phyloP scores from a whole-genome alignment of 805 yeast species.

The Kurtzmaniella cleridarum region DNA sequence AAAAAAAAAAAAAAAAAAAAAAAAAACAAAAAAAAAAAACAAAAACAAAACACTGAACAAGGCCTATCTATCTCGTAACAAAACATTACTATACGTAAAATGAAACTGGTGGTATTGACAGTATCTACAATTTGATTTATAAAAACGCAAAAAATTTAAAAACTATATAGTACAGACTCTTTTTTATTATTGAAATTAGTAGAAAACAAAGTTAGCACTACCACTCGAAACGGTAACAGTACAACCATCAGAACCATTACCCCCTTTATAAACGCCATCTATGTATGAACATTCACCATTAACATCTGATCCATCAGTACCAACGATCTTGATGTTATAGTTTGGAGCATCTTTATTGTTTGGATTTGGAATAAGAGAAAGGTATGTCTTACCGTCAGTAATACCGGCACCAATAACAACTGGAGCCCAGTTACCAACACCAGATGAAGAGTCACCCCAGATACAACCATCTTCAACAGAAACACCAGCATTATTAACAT shows the following conservation, averaged over 20 bases:
- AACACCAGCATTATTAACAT: constrained; percentile 96
- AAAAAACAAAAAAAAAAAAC: no score
- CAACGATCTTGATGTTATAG: constrained; percentile 62
- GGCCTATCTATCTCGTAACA: no score
- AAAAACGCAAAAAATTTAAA: no score
- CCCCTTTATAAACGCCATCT: constrained; percentile 68
- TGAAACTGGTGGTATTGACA: no score
- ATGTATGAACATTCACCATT: constrained; percentile 76
- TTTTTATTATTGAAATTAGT: constrained; percentile 14
- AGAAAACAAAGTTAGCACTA: constrained; percentile 72
- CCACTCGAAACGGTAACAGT: constrained; percentile 87
- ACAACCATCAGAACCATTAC: constrained; percentile 71
- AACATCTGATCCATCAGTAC: constrained; percentile 45
- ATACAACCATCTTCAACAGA: constrained; percentile 85
- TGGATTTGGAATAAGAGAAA: constrained; percentile 93
- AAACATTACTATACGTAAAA: no score
- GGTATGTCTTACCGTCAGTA: constrained; percentile 61
- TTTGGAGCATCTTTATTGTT: constrained; percentile 65
- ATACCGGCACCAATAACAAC: constrained; percentile 90
- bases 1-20: no score
- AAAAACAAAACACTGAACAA: no score
- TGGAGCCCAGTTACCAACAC: constrained; percentile 98
- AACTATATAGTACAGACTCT: no score
- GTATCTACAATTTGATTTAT: no score
- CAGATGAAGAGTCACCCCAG: constrained; percentile 81